These are phyloP conservation scores for Boletus semigastroideus DNA, from an alignment of 1,284 basidiomycete species.

Conservation along the genomic window DNA sequence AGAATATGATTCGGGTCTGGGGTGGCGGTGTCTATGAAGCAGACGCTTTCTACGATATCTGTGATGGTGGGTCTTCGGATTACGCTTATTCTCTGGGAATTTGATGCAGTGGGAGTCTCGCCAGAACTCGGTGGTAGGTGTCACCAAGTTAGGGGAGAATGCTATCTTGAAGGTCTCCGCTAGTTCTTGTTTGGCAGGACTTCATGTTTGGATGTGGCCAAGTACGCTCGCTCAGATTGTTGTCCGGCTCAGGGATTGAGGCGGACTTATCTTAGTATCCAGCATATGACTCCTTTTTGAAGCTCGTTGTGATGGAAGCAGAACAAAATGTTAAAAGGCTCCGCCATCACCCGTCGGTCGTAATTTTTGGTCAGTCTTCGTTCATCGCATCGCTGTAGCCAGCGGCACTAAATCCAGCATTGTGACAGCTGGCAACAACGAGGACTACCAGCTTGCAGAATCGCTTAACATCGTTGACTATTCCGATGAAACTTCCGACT, in stretches of 20 bases:
- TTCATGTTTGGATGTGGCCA: slow-evolving; percentile 87
- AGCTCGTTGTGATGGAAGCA: slow-evolving; percentile 66
- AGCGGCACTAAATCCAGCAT: slow-evolving; percentile 4
- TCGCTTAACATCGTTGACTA: slow-evolving; percentile 77
- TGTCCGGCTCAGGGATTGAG: not conserved
- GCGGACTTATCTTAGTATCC: slow-evolving; percentile 54
- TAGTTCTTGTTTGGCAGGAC: slow-evolving; percentile 87
- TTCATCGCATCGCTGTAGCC: not conserved
- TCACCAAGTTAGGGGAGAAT: slow-evolving; percentile 7
- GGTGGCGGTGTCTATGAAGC: slow-evolving; percentile 83
- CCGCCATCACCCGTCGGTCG: slow-evolving; percentile 75
- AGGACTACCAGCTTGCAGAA: slow-evolving; percentile 86
- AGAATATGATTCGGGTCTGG: slow-evolving; percentile 85
- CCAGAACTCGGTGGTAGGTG: slow-evolving; percentile 67
- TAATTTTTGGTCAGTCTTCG: slow-evolving; percentile 68
- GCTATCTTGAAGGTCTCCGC: slow-evolving; percentile 18
- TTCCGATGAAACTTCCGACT: slow-evolving; percentile 77
- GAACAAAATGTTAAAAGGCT: slow-evolving; percentile 73
- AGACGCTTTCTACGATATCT: slow-evolving; percentile 76
- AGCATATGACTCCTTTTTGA: slow-evolving; percentile 69
- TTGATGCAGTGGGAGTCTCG: slow-evolving; percentile 1
- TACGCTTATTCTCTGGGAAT: not conserved
- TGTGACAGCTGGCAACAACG: slow-evolving; percentile 80
- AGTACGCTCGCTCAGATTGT: slow-evolving; percentile 35
- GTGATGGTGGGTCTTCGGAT: slow-evolving; percentile 55